phyloP scores from a whole-genome alignment of 306 rosid species.

The Fragaria vesca region DNA sequence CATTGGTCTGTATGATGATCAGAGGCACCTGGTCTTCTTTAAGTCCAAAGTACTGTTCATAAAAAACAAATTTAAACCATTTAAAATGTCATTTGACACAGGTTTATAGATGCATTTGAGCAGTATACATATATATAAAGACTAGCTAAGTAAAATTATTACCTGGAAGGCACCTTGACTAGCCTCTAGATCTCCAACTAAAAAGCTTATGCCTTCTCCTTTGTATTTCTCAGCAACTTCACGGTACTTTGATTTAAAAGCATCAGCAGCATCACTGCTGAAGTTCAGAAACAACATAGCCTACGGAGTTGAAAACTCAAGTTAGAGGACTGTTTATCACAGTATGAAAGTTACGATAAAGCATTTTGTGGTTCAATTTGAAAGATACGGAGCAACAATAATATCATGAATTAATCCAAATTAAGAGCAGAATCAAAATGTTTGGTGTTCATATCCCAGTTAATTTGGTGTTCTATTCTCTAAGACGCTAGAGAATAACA shows the following conservation, averaged over 20 bases:
- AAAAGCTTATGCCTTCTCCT: constrained; percentile 64
- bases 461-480: neutral
- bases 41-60: constrained; percentile 77
- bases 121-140: neutral
- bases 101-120: neutral
- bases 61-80: constrained; percentile 20
- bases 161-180: constrained; percentile 91
- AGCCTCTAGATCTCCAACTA: constrained; percentile 69
- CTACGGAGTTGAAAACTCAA: constrained; percentile 38
- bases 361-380: neutral
- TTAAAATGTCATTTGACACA: constrained; percentile 18
- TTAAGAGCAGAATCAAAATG: neutral
- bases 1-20: constrained; percentile 61
- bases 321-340: constrained; percentile 9
- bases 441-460: neutral
- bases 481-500: neutral
- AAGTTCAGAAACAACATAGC: constrained; percentile 89
- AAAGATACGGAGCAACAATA: neutral
- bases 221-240: constrained; percentile 72
- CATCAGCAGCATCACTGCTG: constrained; percentile 51
- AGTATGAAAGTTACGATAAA: neutral
- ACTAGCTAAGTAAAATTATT: constrained; percentile 11
- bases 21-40: constrained; percentile 81
- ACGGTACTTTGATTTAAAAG: constrained; percentile 61
- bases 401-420: neutral